Conservation (phyloP, 148 eudicot species). For the Polygonum maritimum region DNA sequence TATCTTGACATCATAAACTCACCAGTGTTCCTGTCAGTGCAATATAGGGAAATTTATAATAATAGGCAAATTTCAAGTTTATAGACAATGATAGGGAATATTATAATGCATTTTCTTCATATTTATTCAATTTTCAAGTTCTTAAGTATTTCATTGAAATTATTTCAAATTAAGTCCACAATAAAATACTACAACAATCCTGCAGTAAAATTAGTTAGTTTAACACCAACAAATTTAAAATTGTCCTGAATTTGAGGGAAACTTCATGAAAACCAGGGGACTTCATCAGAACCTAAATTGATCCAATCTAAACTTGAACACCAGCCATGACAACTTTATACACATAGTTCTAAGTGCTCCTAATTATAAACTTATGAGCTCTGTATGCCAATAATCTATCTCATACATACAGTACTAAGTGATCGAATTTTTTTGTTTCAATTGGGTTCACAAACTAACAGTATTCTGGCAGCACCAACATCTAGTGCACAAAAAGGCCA, state of each 20-base stretch:
- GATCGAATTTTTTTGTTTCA: not conserved
- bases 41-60: not conserved
- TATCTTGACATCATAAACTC: conserved; percentile 99
- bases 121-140: not conserved
- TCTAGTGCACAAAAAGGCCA: not conserved
- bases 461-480: not conserved
- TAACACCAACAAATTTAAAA: not conserved
- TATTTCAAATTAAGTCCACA: not conserved
- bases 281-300: not conserved
- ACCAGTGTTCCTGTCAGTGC: conserved; percentile 67
- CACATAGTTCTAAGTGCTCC: not conserved
- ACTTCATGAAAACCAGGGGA: not conserved
- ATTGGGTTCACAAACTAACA: not conserved
- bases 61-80: not conserved
- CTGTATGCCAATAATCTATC: not conserved
- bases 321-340: not conserved
- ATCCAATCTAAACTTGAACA: not conserved
- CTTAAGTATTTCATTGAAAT: not conserved
- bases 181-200: not conserved
- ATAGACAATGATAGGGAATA: not conserved
- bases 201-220: not conserved
- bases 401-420: not conserved
- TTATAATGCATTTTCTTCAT: not conserved
- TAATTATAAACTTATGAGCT: not conserved
- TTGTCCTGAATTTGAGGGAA: not conserved